Evolutionary conservation across 1,139 yeast genomes (phyloP).

Genomic region (Spencermartinsiella ligniputridi): DNA sequence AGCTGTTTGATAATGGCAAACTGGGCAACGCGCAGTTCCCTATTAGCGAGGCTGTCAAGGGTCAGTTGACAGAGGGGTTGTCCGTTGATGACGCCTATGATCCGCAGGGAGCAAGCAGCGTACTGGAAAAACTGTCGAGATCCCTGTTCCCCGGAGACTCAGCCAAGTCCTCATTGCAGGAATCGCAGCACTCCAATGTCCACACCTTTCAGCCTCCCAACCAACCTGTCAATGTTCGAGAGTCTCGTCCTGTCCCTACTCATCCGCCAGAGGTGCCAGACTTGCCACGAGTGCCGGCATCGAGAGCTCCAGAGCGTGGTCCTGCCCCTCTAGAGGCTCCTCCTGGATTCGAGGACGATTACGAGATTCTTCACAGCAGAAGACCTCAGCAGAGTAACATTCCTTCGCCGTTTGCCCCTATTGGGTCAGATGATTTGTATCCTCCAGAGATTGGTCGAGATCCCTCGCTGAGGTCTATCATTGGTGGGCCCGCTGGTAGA

Average conservation of each 20-base stretch:
- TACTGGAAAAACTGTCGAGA: neutral
- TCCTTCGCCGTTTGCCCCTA: constrained; percentile 17
- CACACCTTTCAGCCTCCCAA: neutral
- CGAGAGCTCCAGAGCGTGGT: constrained; percentile 15
- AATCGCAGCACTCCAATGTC: neutral
- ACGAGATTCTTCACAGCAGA: constrained; percentile 34
- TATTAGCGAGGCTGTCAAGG: neutral
- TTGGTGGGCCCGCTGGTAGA: constrained; percentile 15
- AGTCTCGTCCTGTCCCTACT: constrained; percentile 4
- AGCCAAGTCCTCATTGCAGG: neutral
- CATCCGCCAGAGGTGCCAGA: neutral
- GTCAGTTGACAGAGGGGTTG: neutral
- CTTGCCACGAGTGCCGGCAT: constrained; percentile 6
- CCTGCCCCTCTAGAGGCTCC: constrained; percentile 34
- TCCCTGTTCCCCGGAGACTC: neutral
- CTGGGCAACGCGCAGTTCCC: neutral
- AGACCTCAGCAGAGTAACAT: constrained; percentile 9
- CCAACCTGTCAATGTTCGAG: neutral
- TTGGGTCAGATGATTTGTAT: constrained; percentile 39
- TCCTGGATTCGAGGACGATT: constrained; percentile 59
- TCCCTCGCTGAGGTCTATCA: constrained; percentile 29
- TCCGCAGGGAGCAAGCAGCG: neutral
- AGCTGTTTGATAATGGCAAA: neutral
- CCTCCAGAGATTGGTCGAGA: constrained; percentile 38
- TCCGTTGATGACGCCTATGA: neutral